phyloP scores from a whole-genome alignment of 192 early-diverging fungal species.

The Geranomyces variabilis region DNA sequence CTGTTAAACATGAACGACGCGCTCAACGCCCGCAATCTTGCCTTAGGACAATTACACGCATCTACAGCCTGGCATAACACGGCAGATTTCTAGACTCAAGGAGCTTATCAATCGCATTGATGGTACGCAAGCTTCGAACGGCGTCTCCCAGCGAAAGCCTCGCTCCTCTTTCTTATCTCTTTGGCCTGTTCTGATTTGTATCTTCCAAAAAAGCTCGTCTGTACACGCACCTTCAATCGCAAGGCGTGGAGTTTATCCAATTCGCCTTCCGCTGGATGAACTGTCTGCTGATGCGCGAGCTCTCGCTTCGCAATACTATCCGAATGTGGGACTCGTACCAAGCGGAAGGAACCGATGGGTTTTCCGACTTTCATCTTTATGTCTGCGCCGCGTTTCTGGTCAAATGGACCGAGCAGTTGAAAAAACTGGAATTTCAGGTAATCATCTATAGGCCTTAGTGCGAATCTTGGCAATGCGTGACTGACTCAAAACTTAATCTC shows the following conservation, averaged over 20 bases:
- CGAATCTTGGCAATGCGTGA: too few relatives aligned
- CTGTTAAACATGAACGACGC: neutral
- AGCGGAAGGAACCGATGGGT: constrained; percentile 85
- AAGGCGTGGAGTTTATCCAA: constrained; percentile 97
- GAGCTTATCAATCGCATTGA: constrained; percentile 94
- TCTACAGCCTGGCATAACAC: constrained; percentile 94
- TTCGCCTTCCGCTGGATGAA: constrained; percentile 99
- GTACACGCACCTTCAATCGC: constrained; percentile 76
- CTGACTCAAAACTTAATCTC: too few relatives aligned
- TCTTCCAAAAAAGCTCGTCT: constrained; percentile 61
- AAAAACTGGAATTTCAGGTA: constrained; percentile 88
- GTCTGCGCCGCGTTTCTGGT: constrained; percentile 98
- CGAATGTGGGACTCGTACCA: constrained; percentile 99
- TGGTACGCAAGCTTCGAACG: constrained; percentile 57
- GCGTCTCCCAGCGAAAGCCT: neutral
- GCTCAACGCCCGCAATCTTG: neutral
- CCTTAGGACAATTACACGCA: constrained; percentile 93
- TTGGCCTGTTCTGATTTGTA: too few relatives aligned
- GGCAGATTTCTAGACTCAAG: constrained; percentile 84
- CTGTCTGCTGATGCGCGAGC: constrained; percentile 96
- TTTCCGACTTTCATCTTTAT: constrained; percentile 97
- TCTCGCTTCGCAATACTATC: constrained; percentile 82
- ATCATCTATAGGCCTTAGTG: too few relatives aligned
- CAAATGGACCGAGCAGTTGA: constrained; percentile 88
- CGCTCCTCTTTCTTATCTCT: neutral